Evolutionary conservation across 495 filamentous ascomycete species (phyloP).

Genomic region (Talaromyces trachyspermus): DNA sequence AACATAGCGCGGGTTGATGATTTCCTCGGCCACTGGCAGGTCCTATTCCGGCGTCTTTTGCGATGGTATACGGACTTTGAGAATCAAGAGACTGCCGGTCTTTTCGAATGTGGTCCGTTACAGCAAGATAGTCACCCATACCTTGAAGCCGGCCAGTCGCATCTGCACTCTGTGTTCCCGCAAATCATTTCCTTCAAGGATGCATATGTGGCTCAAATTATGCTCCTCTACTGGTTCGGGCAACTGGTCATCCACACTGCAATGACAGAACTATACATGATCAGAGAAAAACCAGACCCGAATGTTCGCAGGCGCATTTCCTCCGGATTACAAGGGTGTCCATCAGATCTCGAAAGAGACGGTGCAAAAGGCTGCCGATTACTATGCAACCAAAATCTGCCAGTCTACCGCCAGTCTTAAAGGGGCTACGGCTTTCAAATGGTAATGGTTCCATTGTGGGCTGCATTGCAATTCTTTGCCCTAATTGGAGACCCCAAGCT

Average conservation of each 20-base stretch:
- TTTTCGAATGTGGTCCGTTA: slow-evolving; percentile 1
- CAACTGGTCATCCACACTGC: slow-evolving; percentile 3
- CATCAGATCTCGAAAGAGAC: not conserved
- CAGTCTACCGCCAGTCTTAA: slow-evolving; percentile 4
- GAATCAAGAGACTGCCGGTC: not conserved
- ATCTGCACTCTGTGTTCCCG: slow-evolving; percentile 4
- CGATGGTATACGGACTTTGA: slow-evolving; percentile 4
- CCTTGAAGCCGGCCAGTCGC: not conserved
- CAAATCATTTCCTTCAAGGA: slow-evolving; percentile 6
- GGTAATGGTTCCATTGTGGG: slow-evolving; percentile 6
- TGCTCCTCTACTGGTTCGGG: slow-evolving; percentile 8
- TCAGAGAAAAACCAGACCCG: slow-evolving; percentile 1
- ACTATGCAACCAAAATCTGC: slow-evolving; percentile 8
- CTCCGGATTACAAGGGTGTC: not conserved
- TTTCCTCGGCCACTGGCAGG: slow-evolving; percentile 4
- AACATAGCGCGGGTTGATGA: not conserved
- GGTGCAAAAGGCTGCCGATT: not conserved
- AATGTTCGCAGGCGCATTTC: not conserved
- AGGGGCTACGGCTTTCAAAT: slow-evolving; percentile 8
- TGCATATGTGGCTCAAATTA: slow-evolving; percentile 6
- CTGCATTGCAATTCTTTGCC: slow-evolving; percentile 2
- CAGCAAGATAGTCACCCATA: not conserved
- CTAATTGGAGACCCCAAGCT: not conserved
- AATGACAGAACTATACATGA: not conserved
- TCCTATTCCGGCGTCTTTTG: not conserved